Evolutionary conservation across 140 eudicot species (phyloP).

Genomic region (Cichorium intybus): DNA sequence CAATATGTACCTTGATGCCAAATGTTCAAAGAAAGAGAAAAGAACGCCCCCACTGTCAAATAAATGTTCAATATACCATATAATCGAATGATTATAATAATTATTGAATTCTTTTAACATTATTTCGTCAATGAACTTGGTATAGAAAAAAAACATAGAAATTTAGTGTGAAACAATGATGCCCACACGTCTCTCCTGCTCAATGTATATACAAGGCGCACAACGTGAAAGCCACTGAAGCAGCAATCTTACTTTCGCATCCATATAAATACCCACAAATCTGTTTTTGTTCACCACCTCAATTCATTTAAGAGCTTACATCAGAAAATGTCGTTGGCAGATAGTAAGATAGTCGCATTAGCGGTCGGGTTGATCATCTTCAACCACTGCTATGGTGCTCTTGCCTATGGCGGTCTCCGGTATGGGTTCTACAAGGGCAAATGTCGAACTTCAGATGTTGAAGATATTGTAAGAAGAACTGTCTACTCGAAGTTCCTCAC

Average conservation of each 20-base stretch:
- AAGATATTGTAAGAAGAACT: conserved; percentile 30
- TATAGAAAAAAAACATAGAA: not conserved
- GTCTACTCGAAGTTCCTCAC: conserved; percentile 16
- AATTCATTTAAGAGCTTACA: not conserved
- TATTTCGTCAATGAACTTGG: not conserved
- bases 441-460: conserved; percentile 44
- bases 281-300: not conserved
- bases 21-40: not conserved
- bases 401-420: conserved; percentile 35
- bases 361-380: conserved; percentile 34
- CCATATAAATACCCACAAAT: conserved; percentile 6
- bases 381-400: conserved; percentile 41
- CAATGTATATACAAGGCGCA: not conserved
- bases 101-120: not conserved
- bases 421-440: conserved; percentile 57
- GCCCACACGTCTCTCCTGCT: conserved; percentile 13
- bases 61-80: not conserved
- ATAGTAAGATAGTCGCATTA: conserved; percentile 1
- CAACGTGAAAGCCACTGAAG: conserved; percentile 12
- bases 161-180: not conserved
- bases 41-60: not conserved
- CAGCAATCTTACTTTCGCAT: not conserved
- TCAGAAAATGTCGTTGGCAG: conserved; percentile 7
- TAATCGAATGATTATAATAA: too few relatives aligned
- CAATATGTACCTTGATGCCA: not conserved